Percentiles rank a stretch among this genome's conserved stretches.
These are phyloP conservation scores for Colletotrichum noveboracense DNA, from an alignment of 2,329 filamentous ascomycete genomes.

Conservation along the genomic window DNA sequence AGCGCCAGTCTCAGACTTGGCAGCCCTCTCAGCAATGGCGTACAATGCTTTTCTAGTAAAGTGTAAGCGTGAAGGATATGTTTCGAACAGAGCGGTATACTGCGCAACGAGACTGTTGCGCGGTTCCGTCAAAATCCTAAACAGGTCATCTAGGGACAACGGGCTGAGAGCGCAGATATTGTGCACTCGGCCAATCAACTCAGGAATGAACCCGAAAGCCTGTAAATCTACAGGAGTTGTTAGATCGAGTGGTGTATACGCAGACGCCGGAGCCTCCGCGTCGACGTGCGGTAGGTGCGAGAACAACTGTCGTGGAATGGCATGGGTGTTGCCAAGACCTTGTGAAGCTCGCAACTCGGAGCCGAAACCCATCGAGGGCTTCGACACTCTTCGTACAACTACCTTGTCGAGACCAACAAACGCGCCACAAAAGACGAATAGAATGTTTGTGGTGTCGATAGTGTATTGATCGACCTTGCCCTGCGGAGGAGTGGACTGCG, in stretches of 20 bases:
- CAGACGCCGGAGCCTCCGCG: slow-evolving; percentile 33
- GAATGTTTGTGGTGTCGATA: slow-evolving; percentile 92
- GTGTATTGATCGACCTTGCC: slow-evolving; percentile 69
- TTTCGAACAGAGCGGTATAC: slow-evolving; percentile 86
- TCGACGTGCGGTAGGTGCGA: slow-evolving; percentile 61
- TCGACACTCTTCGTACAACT: slow-evolving; percentile 85
- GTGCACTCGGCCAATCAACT: slow-evolving; percentile 94
- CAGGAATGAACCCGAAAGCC: slow-evolving; percentile 88
- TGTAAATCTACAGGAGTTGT: slow-evolving; percentile 79
- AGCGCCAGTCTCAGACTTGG: slow-evolving; percentile 73
- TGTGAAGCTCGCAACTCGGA: slow-evolving; percentile 73
- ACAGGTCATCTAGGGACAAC: slow-evolving; percentile 70
- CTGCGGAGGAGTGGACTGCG: slow-evolving; percentile 49
- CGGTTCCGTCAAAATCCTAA: slow-evolving; percentile 91
- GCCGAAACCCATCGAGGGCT: slow-evolving; percentile 87
- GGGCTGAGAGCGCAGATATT: slow-evolving; percentile 86
- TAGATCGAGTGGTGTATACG: slow-evolving; percentile 70
- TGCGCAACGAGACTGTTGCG: slow-evolving; percentile 87
- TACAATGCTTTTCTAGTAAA: slow-evolving; percentile 85
- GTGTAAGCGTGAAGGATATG: slow-evolving; percentile 77
- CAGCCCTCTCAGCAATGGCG: slow-evolving; percentile 75
- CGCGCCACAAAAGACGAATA: slow-evolving; percentile 96
- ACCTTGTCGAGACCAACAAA: slow-evolving; percentile 92
- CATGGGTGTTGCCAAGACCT: slow-evolving; percentile 56
- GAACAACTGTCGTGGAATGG: slow-evolving; percentile 69